Evolutionary conservation across 306 rosid genomes (phyloP).

Genomic region (Vigna reflexopilosa): DNA sequence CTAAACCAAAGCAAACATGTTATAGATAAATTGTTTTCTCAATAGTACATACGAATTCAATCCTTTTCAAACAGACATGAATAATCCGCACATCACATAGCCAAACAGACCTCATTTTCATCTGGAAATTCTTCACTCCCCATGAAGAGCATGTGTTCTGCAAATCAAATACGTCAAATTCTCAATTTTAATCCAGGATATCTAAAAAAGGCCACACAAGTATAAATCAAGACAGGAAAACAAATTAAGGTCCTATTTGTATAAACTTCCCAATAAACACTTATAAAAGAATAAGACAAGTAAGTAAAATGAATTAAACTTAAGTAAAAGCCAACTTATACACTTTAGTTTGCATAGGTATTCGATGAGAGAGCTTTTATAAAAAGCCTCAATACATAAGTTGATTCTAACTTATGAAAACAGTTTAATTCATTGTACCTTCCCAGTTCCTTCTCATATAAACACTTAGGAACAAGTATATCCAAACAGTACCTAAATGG

Average conservation of each 20-base stretch:
- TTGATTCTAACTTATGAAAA: neutral
- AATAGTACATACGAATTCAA: neutral
- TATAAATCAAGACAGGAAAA: neutral
- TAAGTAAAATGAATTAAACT: neutral
- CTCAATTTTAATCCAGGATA: neutral
- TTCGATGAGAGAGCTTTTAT: neutral
- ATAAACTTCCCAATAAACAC: neutral
- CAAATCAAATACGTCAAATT: conserved; percentile 44
- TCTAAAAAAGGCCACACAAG: neutral
- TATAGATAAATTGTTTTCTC: conserved; percentile 23
- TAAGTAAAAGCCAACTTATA: neutral
- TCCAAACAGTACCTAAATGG: neutral
- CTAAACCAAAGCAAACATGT: conserved; percentile 16
- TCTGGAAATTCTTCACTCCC: conserved; percentile 94
- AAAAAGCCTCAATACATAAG: neutral
- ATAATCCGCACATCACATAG: conserved; percentile 21
- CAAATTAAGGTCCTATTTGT: neutral
- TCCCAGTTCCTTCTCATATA: neutral
- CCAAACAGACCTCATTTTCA: conserved; percentile 89
- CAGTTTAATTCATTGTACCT: neutral
- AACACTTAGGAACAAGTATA: neutral
- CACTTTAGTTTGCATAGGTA: neutral
- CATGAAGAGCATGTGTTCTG: conserved; percentile 99
- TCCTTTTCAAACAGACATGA: conserved; percentile 17
- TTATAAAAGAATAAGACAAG: neutral